Evolutionary conservation across 2,329 filamentous ascomycete genomes (phyloP), one percentile per base, ranked within the genome.

Genomic region (Ceratocystis smalleyi): DNA sequence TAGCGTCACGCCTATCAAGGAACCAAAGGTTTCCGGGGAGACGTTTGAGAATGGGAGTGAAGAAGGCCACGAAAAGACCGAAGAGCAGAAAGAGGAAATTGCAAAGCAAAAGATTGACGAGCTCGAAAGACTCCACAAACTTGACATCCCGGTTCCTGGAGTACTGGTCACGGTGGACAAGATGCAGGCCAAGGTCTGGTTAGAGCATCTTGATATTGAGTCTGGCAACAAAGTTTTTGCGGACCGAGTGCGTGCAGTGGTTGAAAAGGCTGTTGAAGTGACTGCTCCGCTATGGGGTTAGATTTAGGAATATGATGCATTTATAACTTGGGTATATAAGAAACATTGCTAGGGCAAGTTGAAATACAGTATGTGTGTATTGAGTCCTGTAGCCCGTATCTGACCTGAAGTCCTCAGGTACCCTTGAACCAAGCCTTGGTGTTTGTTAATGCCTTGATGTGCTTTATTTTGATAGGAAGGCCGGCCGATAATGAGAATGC

Each of bases 191-290:
- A 88, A 84, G 67, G 86, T 99, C 5, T 97, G 92, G 91, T 77
- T 99, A 47, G 94, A 97, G 78, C 84, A 88, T 69, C 75, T 97
- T 55, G 90, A 95, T 69, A 88, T 99, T 3, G 94, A 97, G 74
- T 95, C 90, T 73, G 77, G 77, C 64, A 90, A 90, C 68, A 83
- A 84, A 68, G 83, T 89, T 19, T 82, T 96, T 71, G 85, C 85
- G 59, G 92, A 95, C 73, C 81, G 94, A 66, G 89, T 99, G 4
- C 82, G 87, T 69, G 90, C 89, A 0, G 90, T 99, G 7, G 88
- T 96, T 10, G 92, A 97, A 74, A 81, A 91, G 69, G 91, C 88
- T 0, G 86, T 92, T 2, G 91, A 96, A 77, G 88, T 91, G 30
- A 89, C 91, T 15, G 88, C 88, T 59, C 87, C 88, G 57, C 78